A percentile compares a stretch with the other conserved stretches of the same genome.
These are phyloP conservation scores for Lactifluus volemus DNA, from an alignment of 768 basidiomycete genomes.

Conservation along the genomic window DNA sequence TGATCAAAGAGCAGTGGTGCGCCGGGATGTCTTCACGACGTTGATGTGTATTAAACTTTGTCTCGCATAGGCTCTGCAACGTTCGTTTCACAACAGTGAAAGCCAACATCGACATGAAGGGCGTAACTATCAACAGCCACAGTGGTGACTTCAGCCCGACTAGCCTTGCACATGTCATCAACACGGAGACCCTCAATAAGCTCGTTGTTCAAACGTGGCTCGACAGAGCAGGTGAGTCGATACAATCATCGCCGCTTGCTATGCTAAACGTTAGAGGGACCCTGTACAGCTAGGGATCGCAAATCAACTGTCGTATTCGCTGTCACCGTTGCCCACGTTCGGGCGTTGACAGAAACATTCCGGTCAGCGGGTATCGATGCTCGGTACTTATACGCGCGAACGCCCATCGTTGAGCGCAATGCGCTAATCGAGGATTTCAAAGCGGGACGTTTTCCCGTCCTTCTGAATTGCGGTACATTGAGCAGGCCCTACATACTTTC, in stretches of 20 bases:
- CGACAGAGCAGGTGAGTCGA: constrained; percentile 61
- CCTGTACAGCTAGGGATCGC: constrained; percentile 37
- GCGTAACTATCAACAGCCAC: constrained; percentile 54
- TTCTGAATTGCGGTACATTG: constrained; percentile 76
- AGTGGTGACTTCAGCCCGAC: constrained; percentile 79
- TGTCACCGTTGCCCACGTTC: constrained; percentile 75
- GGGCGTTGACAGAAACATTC: constrained; percentile 63
- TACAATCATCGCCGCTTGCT: not conserved
- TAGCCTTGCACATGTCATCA: constrained; percentile 73
- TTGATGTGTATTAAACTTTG: not conserved
- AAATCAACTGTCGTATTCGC: constrained; percentile 92
- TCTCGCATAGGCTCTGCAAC: constrained; percentile 58
- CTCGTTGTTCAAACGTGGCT: constrained; percentile 79
- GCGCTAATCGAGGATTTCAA: constrained; percentile 59
- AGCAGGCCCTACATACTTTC: not conserved
- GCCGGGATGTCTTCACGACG: constrained; percentile 1
- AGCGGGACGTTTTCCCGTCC: constrained; percentile 67
- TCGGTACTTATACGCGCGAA: constrained; percentile 64
- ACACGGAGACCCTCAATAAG: constrained; percentile 67
- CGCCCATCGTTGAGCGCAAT: constrained; percentile 54
- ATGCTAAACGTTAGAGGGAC: constrained; percentile 4
- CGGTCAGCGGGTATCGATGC: constrained; percentile 75
- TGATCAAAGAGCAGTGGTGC: constrained; percentile 90
- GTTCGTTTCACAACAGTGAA: constrained; percentile 80
- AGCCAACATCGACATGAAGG: constrained; percentile 59